These are phyloP conservation scores for Penicillium bialowiezense DNA, from an alignment of 495 filamentous ascomycete genomes.

Conservation along the genomic window DNA sequence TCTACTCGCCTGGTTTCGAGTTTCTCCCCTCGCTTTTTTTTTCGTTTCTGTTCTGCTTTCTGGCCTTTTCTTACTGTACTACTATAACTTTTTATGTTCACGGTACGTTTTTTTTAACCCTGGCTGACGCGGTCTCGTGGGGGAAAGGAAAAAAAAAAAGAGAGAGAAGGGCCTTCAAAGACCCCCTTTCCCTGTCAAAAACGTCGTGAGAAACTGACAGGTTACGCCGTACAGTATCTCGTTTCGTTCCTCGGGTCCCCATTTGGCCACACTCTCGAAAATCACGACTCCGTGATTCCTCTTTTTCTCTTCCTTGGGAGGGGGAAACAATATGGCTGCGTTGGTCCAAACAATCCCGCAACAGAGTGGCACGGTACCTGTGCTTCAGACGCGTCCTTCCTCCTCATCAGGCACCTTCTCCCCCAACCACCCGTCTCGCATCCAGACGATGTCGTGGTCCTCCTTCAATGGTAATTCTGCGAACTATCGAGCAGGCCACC, in stretches of 20 bases:
- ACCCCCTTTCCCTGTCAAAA: slow-evolving; percentile 14
- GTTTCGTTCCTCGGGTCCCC: slow-evolving; percentile 15
- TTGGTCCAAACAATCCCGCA: slow-evolving; percentile 87
- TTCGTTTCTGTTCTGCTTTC: slow-evolving; percentile 10
- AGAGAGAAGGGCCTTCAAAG: slow-evolving; percentile 8
- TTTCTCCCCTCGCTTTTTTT: slow-evolving; percentile 14
- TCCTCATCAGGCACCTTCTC: slow-evolving; percentile 57
- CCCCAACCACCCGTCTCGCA: slow-evolving; percentile 45
- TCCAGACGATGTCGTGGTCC: slow-evolving; percentile 60
- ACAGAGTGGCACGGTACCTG: slow-evolving; percentile 73
- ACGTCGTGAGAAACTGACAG: slow-evolving; percentile 12
- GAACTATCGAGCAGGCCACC: slow-evolving; percentile 66
- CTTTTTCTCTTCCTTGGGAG: slow-evolving; percentile 16
- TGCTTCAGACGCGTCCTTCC: slow-evolving; percentile 79
- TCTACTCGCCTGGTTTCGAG: slow-evolving; percentile 36
- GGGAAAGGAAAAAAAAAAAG: slow-evolving; percentile 12
- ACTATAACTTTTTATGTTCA: slow-evolving; percentile 37
- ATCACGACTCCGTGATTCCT: slow-evolving; percentile 8
- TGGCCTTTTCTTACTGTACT: slow-evolving; percentile 33
- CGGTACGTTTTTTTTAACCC: slow-evolving; percentile 27
- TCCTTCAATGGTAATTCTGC: slow-evolving; percentile 58
- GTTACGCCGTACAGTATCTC: slow-evolving; percentile 12
- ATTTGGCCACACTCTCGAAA: slow-evolving; percentile 8
- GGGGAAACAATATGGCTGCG: slow-evolving; percentile 70
- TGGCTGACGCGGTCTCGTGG: slow-evolving; percentile 30